Base-by-base conservation (phyloP, 1,139 yeast species). In the Debaryomyces robertsiae region DNA sequence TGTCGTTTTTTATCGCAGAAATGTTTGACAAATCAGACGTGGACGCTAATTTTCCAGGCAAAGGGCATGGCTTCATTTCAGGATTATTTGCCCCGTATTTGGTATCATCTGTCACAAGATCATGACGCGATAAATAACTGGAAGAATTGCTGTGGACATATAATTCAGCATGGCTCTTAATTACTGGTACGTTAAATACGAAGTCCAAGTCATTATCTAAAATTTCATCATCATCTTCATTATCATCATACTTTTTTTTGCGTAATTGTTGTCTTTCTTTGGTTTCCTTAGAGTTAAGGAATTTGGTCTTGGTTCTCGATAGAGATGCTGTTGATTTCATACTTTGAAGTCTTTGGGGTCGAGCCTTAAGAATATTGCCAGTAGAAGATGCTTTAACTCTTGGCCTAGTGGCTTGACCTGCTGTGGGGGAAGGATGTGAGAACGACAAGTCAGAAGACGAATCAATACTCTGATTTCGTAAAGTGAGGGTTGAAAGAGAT, bases 101-200 rank as follows among this genome's bases (percentile, higher is more conserved):
- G 42, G 58, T 61, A 34, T 57, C 53, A 40, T 63, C 66, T 36
- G 54, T 53, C 36, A 62, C 50, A 25, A 67, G 50, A 42, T 65
- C 69, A 28, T 54, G 54, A 27, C 65, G 58, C 7, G 66, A 55
- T 27, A 62, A 46, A 29, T 46, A 31, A 24, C 35, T 44, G 4
- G 50, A 33, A 9, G 47, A 34, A 36, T 40, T 50, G 29, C 55
- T 52, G 19, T 58, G 50, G 36, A 60, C 46, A 45, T 63, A 71
- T 28, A 70, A 46, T 39, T 68, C 72, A 37, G 63, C 62, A 42
- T 65, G 66, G 48, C 61, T 67, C 44, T 63, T 63, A 27, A 73
- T 65, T 9, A 73, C 65, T 1, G 78, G 78, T 11, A 73, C 77
- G 45, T 73, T 73, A 48, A 72, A 73, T 5, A 71, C 68, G 34